A percentile compares a stretch with the other conserved stretches of the same genome.
These are phyloP conservation scores for Wickerhamomyces hampshirensis DNA, from an alignment of 805 yeast species.

Conservation along the genomic window DNA sequence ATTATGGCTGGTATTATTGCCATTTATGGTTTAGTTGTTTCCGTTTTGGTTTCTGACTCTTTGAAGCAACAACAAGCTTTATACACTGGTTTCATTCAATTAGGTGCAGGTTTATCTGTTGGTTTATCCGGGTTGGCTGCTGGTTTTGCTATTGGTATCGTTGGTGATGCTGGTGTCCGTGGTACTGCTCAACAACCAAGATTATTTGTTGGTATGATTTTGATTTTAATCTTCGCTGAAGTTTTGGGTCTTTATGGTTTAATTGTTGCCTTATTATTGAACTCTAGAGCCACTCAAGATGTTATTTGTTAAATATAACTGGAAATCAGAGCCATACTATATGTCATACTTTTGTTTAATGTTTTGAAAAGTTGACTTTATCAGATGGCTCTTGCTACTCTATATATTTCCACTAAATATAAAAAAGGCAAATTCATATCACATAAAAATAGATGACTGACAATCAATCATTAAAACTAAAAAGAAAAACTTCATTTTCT, in stretches of 20 bases:
- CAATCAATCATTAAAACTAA: too few species aligned
- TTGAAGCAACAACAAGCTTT: constrained; percentile 87
- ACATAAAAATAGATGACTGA: too few species aligned
- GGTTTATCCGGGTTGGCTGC: constrained; percentile 98
- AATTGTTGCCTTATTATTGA: constrained; percentile 94
- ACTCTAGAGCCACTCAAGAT: constrained; percentile 96
- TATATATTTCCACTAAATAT: too few species aligned
- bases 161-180: constrained; percentile 99
- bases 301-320: constrained; percentile 57
- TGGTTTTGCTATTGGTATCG: constrained; percentile 98
- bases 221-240: constrained; percentile 98
- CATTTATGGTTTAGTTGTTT: constrained; percentile 94
- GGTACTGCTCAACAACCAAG: constrained; percentile 98
- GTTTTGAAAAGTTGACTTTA: not conserved
- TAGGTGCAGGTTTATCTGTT: constrained; percentile 97
- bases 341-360: not conserved
- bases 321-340: not conserved
- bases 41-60: constrained; percentile 88
- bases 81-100: constrained; percentile 95
- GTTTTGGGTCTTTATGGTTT: constrained; percentile 97
- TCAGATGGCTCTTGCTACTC: too few species aligned
- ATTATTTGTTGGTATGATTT: constrained; percentile 96
- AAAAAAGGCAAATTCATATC: too few species aligned
- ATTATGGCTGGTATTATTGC: constrained; percentile 99
- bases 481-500: too few species aligned